Conservation (phyloP, 805 yeast species). For the Wickerhamiella domercqiae region DNA sequence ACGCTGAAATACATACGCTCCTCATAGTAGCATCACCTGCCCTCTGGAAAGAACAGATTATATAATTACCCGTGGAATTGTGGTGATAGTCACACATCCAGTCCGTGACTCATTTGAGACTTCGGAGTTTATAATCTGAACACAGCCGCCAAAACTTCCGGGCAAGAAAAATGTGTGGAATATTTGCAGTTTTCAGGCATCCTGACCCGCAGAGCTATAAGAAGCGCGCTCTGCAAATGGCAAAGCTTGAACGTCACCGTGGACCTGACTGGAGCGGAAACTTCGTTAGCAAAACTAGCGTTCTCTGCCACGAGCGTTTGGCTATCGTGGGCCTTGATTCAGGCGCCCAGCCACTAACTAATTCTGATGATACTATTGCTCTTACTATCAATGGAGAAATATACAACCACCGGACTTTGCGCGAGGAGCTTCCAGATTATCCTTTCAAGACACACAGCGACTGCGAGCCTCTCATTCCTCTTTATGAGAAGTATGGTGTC, state of each 20-base stretch:
- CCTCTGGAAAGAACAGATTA: too few species aligned
- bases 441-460: slow-evolving; percentile 74
- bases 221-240: slow-evolving; percentile 71
- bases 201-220: slow-evolving; percentile 69
- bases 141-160: not conserved
- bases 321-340: slow-evolving; percentile 95
- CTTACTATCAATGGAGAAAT: slow-evolving; percentile 96
- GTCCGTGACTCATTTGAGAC: too few species aligned
- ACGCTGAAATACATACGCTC: too few species aligned
- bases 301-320: slow-evolving; percentile 87
- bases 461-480: slow-evolving; percentile 95
- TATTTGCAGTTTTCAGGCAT: slow-evolving; percentile 80
- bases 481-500: slow-evolving; percentile 68
- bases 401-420: slow-evolving; percentile 84
- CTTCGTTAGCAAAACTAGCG: slow-evolving; percentile 55
- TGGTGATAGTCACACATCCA: too few species aligned
- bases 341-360: slow-evolving; percentile 95
- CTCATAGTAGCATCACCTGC: too few species aligned
- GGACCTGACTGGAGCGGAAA: slow-evolving; percentile 99
- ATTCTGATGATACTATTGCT: slow-evolving; percentile 54
- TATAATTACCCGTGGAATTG: too few species aligned
- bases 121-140: not conserved
- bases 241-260: slow-evolving; percentile 90
- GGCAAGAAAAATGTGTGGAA: slow-evolving; percentile 73
- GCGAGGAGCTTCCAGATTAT: slow-evolving; percentile 62